Base-by-base conservation (phyloP, 805 yeast genomes). In the Limtongia smithiae region DNA sequence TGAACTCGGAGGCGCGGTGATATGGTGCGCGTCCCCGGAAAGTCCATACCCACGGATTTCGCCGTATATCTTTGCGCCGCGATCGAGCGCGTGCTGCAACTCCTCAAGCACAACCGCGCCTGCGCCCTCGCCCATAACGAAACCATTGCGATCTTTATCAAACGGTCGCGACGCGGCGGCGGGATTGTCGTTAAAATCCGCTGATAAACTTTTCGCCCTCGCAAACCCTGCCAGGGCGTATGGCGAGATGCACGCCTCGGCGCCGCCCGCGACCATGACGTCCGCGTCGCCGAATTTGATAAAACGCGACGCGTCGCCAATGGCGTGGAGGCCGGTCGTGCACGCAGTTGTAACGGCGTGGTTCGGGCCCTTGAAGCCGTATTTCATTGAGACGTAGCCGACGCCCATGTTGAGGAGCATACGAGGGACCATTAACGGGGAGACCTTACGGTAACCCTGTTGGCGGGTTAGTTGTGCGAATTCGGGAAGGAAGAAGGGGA, bases 271-370 rank as follows among this genome's bases (percentile, higher is more conserved):
- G 8, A 93, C 74, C 81, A 90, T 85, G 3, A 83, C 86, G 58
- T 89, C 83, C 9, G 91, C 87, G 68, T 85, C 83, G 3, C 86
- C 94, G 48, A 81, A 81, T 51, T 75, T 70, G 50, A 93, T 86
- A 60, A 90, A 82, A 60, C 90, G 78, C 58, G 74, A 78, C 0
- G 96, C 97, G 64, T 93, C 99, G 3, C 97, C 97, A 41, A 93
- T 82, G 0, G 96, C 78, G 62, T 93, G 94, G 25, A 84, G 78
- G 0, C 99, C 99, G 0, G 98, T 89, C 3, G 99, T 95, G 71
- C 99, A 93, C 0, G 98, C 98, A 0, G 97, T 89, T 1, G 95
- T 78, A 0, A 81, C 93, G 0, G 95, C 72, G 63, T 90, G 96
- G 37, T 85, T 79, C 1, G 96, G 95, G 0, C 98, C 99, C 59